These are phyloP conservation scores for Leptographium galeiforme DNA, from an alignment of 2,329 filamentous ascomycete species.

Conservation along the genomic window DNA sequence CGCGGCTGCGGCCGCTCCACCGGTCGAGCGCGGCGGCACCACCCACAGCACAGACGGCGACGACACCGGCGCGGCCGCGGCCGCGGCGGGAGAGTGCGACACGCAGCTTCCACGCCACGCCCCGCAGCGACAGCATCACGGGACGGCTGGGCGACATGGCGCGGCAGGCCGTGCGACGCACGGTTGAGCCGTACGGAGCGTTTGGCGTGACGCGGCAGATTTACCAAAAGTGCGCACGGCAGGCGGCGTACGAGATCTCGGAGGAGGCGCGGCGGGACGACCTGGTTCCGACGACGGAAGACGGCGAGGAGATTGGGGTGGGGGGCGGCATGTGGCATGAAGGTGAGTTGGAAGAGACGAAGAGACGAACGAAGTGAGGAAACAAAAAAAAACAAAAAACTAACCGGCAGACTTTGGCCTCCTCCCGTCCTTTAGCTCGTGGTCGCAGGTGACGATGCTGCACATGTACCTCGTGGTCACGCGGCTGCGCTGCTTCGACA, in stretches of 20 bases:
- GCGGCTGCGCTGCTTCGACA: constrained; percentile 66
- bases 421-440: constrained; percentile 79
- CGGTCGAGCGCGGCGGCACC: not conserved
- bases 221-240: constrained; percentile 59
- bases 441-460: constrained; percentile 91
- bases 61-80: not conserved
- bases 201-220: constrained; percentile 67
- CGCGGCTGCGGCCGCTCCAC: constrained; percentile 1
- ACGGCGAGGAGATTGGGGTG: constrained; percentile 71
- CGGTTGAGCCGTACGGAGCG: constrained; percentile 47
- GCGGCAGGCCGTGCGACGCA: constrained; percentile 10
- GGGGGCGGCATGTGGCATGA: constrained; percentile 70
- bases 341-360: constrained; percentile 35
- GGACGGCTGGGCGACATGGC: constrained; percentile 10
- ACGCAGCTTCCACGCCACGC: constrained; percentile 6
- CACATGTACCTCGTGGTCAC: constrained; percentile 89
- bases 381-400: not conserved
- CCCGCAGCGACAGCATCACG: constrained; percentile 2
- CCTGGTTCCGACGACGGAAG: constrained; percentile 55
- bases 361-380: not conserved
- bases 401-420: constrained; percentile 54
- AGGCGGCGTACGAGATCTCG: constrained; percentile 66
- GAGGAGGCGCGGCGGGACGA: constrained; percentile 51
- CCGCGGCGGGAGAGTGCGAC: not conserved
- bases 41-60: not conserved